Evolutionary conservation across 1,139 yeast genomes (phyloP).

Genomic region (Pichia sp.): DNA sequence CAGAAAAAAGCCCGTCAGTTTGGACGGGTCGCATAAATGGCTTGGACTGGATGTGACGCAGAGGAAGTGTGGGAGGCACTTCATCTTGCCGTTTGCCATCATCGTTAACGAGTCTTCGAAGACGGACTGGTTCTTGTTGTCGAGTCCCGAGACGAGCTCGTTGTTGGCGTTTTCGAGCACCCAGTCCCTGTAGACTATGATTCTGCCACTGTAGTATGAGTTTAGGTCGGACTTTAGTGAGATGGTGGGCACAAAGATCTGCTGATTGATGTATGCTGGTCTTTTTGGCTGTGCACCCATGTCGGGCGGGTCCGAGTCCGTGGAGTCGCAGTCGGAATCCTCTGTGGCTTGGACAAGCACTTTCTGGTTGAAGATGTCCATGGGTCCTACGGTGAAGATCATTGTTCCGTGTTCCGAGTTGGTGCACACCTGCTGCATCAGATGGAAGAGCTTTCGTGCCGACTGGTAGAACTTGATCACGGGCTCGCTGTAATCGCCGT

Average conservation of each 20-base stretch:
- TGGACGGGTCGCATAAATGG: background rate
- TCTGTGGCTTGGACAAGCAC: constrained; percentile 16
- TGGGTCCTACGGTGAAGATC: constrained; percentile 26
- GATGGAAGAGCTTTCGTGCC: constrained; percentile 8
- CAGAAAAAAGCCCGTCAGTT: constrained; percentile 20
- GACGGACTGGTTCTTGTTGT: background rate
- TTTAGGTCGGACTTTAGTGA: constrained; percentile 28
- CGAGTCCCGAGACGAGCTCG: constrained; percentile 10
- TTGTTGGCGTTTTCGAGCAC: constrained; percentile 14
- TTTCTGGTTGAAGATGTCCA: constrained; percentile 27
- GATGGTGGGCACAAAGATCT: constrained; percentile 28
- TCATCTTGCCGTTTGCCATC: constrained; percentile 10
- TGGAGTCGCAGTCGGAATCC: constrained; percentile 8
- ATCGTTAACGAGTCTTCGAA: constrained; percentile 14
- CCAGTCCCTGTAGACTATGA: constrained; percentile 32
- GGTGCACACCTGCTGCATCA: constrained; percentile 4
- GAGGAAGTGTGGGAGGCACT: constrained; percentile 20
- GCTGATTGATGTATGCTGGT: constrained; percentile 22
- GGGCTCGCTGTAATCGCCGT: constrained; percentile 7
- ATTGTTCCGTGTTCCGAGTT: constrained; percentile 8
- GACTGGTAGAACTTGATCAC: constrained; percentile 13
- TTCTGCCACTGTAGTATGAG: constrained; percentile 26
- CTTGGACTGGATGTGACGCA: constrained; percentile 10
- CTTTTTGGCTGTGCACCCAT: constrained; percentile 3
- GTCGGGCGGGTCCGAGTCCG: constrained; percentile 5